Evolutionary conservation across 2,329 filamentous ascomycete genomes (phyloP).

Genomic region (Didymella exigua): DNA sequence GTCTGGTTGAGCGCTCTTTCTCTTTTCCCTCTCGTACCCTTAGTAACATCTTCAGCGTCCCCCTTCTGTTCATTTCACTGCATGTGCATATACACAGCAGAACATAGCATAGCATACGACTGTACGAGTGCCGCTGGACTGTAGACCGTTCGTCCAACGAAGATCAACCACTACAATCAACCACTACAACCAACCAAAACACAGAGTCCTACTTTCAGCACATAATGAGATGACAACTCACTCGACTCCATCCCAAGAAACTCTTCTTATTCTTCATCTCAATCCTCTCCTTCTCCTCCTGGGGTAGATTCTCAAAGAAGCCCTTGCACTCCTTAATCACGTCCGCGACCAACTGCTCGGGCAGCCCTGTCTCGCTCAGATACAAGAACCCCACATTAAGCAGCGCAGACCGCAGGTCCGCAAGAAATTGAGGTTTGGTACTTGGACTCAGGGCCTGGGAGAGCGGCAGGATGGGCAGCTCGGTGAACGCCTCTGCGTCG

Average conservation of each 20-base stretch:
- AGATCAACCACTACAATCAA: background rate
- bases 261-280: constrained; percentile 58
- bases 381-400: constrained; percentile 91
- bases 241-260: constrained; percentile 55
- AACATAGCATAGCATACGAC: constrained; percentile 9
- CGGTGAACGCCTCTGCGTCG: constrained; percentile 59
- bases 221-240: constrained; percentile 34
- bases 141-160: constrained; percentile 5
- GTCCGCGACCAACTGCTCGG: constrained; percentile 65
- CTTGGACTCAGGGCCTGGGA: constrained; percentile 67
- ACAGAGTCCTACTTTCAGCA: background rate
- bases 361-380: constrained; percentile 70
- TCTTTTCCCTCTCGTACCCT: background rate
- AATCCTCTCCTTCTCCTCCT: constrained; percentile 72
- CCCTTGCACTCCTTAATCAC: constrained; percentile 71
- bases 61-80: background rate
- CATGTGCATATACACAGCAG: constrained; percentile 4
- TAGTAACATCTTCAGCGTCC: constrained; percentile 6
- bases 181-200: background rate
- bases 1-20: background rate
- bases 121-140: constrained; percentile 13
- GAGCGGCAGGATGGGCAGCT: constrained; percentile 79
- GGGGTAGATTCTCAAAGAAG: constrained; percentile 75
- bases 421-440: constrained; percentile 76
- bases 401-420: constrained; percentile 73